A percentile compares a stretch with the other conserved stretches of the same genome.
These are phyloP conservation scores for Claviceps humidiphila DNA, from an alignment of 2,329 filamentous ascomycete genomes.

Conservation along the genomic window DNA sequence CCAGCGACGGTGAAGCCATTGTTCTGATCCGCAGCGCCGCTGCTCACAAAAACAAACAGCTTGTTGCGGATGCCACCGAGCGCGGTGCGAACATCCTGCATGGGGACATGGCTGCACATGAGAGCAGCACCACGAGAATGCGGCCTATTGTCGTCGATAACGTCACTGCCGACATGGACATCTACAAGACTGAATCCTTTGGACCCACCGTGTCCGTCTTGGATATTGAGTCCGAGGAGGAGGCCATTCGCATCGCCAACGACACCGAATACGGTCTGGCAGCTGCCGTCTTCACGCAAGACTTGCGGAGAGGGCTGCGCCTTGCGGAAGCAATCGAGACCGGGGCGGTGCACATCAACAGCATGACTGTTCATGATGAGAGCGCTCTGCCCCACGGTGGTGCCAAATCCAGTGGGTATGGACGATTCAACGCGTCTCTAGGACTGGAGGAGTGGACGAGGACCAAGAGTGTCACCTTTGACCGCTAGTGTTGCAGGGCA, in stretches of 20 bases:
- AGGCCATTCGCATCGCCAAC: conserved; percentile 62
- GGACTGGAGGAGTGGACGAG: conserved; percentile 50
- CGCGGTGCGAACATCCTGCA: conserved; percentile 48
- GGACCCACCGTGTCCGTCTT: conserved; percentile 63
- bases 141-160: conserved; percentile 54
- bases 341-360: conserved; percentile 56
- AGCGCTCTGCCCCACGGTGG: conserved; percentile 52
- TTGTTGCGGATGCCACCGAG: conserved; percentile 52
- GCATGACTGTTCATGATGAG: conserved; percentile 54
- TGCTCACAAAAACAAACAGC: conserved; percentile 49
- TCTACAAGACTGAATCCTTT: conserved; percentile 66
- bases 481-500: conserved; percentile 13
- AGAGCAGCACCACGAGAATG: conserved; percentile 29
- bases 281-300: conserved; percentile 58
- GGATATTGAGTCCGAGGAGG: conserved; percentile 53
- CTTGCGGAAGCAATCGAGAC: conserved; percentile 52
- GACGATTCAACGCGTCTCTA: conserved; percentile 40
- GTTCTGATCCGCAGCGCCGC: conserved; percentile 58
- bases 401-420: conserved; percentile 49
- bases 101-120: conserved; percentile 21
- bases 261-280: conserved; percentile 69
- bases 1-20: conserved; percentile 48
- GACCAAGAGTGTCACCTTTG: conserved; percentile 51
- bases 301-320: conserved; percentile 45
- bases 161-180: conserved; percentile 52